A percentile compares a stretch with the other conserved stretches of the same genome.
Evolutionary conservation across 306 rosid genomes (phyloP).

Genomic region (Hippophae rhamnoides): DNA sequence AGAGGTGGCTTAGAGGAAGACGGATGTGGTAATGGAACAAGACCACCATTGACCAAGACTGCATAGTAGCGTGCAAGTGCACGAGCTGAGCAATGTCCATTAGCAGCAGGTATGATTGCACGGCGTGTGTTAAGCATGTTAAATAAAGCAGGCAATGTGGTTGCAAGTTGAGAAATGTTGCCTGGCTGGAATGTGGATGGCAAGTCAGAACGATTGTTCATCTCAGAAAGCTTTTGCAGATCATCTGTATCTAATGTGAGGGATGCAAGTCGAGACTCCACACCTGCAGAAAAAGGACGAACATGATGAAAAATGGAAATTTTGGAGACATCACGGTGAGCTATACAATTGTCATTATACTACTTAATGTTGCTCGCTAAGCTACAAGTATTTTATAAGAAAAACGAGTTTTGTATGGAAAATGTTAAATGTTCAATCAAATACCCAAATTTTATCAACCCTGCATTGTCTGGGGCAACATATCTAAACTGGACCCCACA

Average conservation of each 20-base stretch:
- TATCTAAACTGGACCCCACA: too few relatives aligned
- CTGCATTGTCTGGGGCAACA: too few relatives aligned
- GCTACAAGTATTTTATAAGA: too few relatives aligned
- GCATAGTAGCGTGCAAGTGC: conserved; percentile 97
- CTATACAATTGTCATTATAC: too few relatives aligned
- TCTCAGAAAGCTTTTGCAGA: conserved; percentile 39
- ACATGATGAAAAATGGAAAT: background rate
- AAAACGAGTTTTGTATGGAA: too few relatives aligned
- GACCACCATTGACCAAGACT: conserved; percentile 72
- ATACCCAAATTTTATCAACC: too few relatives aligned
- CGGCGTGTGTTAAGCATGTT: conserved; percentile 72
- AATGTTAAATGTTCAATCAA: too few relatives aligned
- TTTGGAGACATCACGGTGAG: too few relatives aligned
- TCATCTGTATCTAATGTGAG: conserved; percentile 54
- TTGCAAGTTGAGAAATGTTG: conserved; percentile 36
- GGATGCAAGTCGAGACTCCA: conserved; percentile 90
- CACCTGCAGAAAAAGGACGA: conserved; percentile 35
- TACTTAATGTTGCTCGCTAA: too few relatives aligned
- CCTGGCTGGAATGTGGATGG: conserved; percentile 73
- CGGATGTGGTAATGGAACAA: conserved; percentile 72
- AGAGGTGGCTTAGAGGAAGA: conserved; percentile 59
- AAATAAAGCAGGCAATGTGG: conserved; percentile 44
- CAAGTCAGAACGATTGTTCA: conserved; percentile 35
- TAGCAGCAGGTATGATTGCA: conserved; percentile 87
- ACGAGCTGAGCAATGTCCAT: conserved; percentile 90